Conservation (phyloP, 163 green algal species). For the Volvox carteri region DNA sequence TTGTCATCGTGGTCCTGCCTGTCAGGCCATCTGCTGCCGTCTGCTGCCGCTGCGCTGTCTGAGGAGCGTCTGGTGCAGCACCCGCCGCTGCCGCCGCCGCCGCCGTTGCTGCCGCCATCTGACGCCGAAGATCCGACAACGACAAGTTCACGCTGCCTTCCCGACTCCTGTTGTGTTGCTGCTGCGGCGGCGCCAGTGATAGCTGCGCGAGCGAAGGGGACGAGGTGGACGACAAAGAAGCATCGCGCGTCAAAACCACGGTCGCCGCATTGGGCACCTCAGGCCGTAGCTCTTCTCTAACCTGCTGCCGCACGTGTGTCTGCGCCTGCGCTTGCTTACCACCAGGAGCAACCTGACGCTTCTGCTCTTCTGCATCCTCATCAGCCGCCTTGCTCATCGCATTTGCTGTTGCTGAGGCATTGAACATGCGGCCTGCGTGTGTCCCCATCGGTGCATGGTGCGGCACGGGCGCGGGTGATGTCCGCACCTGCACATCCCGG, state of each 20-base stretch:
- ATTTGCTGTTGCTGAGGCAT: neutral
- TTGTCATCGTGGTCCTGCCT: neutral
- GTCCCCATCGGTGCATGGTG: neutral
- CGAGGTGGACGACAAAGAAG: too few species aligned
- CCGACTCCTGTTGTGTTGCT: neutral
- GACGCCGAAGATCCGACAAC: slow-evolving; percentile 11
- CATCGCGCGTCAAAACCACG: too few species aligned
- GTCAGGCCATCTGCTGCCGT: neutral
- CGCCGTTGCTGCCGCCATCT: neutral
- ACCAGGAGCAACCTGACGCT: too few species aligned
- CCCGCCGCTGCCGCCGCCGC: neutral
- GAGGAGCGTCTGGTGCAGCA: neutral
- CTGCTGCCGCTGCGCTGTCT: neutral
- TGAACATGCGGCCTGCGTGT: neutral
- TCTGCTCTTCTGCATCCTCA: too few species aligned
- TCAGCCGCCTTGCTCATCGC: neutral
- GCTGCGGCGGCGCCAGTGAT: neutral
- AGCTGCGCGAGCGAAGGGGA: too few species aligned
- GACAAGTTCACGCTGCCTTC: neutral
- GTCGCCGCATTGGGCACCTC: too few species aligned
- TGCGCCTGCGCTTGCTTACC: too few species aligned
- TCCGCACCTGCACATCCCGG: neutral
- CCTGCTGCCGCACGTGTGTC: too few species aligned
- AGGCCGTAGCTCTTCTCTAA: too few species aligned
- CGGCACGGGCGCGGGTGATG: neutral